A percentile compares a stretch with the other conserved stretches of the same genome.
Evolutionary conservation across 2,329 filamentous ascomycete genomes (phyloP).

Genomic region (Ilyonectria mors-panacis): DNA sequence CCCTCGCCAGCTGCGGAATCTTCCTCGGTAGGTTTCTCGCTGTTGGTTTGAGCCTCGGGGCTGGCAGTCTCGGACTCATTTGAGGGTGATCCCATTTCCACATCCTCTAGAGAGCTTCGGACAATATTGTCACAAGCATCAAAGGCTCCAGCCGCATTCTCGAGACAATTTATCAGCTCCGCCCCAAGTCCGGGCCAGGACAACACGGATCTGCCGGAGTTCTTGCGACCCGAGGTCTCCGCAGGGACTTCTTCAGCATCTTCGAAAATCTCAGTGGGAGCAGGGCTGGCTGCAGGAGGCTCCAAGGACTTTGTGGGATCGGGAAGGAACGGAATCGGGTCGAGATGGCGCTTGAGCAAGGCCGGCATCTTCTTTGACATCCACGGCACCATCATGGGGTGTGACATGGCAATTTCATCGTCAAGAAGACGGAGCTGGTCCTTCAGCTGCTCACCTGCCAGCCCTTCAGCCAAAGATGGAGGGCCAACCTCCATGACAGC

Average conservation of each 20-base stretch:
- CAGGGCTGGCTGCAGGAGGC: conserved; percentile 44
- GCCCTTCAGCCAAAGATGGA: conserved; percentile 73
- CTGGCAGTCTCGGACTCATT: conserved; percentile 35
- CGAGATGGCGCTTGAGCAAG: conserved; percentile 68
- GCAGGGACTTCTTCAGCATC: conserved; percentile 38
- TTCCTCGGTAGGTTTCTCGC: conserved; percentile 24
- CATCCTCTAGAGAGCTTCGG: conserved; percentile 44
- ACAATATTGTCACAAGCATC: conserved; percentile 50
- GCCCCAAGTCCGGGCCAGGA: conserved; percentile 55
- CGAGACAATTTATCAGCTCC: conserved; percentile 52
- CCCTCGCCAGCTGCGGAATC: conserved; percentile 10
- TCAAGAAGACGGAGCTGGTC: conserved; percentile 66
- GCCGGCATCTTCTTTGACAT: conserved; percentile 65
- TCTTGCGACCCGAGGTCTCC: conserved; percentile 32
- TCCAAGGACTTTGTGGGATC: conserved; percentile 62
- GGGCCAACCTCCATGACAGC: conserved; percentile 74
- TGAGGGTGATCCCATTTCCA: conserved; percentile 41
- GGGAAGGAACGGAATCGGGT: conserved; percentile 75
- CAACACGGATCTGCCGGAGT: conserved; percentile 34
- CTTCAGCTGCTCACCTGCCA: conserved; percentile 75
- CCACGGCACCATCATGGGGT: conserved; percentile 74
- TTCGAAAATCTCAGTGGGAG: conserved; percentile 24
- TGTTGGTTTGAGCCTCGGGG: conserved; percentile 29
- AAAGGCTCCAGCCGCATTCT: conserved; percentile 49
- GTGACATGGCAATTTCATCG: conserved; percentile 71